Base-by-base conservation (phyloP, 305 asterid genomes). In the Fraxinus floribunda region DNA sequence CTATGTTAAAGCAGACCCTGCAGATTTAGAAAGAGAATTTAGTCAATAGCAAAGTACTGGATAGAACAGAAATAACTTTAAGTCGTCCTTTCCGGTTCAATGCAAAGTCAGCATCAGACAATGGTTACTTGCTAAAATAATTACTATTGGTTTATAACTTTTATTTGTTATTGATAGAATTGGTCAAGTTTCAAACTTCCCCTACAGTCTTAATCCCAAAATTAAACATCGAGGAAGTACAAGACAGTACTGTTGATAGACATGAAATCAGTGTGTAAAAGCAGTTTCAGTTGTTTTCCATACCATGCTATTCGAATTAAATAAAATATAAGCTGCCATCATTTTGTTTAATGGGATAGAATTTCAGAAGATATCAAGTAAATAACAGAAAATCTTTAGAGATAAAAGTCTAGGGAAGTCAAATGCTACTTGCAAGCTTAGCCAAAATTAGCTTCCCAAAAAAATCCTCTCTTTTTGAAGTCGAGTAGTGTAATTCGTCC, bases 1-100 rank as follows among this genome's bases (percentile, higher is more conserved):
- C 80, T 13, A 83, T 36, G 82, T 22, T 29, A 80, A 78, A 78
- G 84, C 79, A 73, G 71, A 72, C 55, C 36, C 38, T 7, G 57
- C 41, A 80, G 71, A 16, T 32, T 79, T 20, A 57, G 34, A 81
- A 55, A n/a, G 66, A n/a, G 34, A 83, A 86, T 46, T 30, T 29
- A 30, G n/a, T 30, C 80, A 76, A 79, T 77, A 44, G 68, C 22
- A 52, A 71, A 11, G 80, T 41, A 36, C 44, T 70, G 10, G 75
- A 78, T 57, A 55, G 57, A 60, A 76, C 49, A 71, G 22, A 75
- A 20, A 75, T 74, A 36, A 10, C 78, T 7, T 35, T 2, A 18
- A 60, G 15, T 78, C 24, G 26, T 77, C 70, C 39, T 75, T 20
- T 60, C 15, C 11, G 70, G 77, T 74, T 80, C 44, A 39, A 76